A percentile compares a stretch with the other conserved stretches of the same genome.
phyloP scores from a whole-genome alignment of 805 yeast species.

The Nakazawaea holstii region DNA sequence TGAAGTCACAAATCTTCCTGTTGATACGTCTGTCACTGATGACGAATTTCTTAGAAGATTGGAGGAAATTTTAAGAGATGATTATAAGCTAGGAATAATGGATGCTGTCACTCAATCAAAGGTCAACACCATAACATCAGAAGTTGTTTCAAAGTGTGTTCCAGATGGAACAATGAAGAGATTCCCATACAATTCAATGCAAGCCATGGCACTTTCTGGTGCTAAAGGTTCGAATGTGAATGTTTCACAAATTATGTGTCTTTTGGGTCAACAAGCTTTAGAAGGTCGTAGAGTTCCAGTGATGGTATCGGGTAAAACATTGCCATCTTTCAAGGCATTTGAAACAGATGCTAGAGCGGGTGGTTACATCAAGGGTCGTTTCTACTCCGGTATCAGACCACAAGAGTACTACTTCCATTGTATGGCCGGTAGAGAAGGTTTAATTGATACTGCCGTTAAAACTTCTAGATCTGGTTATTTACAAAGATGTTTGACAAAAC shows the following conservation, averaged over 20 bases:
- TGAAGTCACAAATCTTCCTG: slow-evolving; percentile 83
- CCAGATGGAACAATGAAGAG: slow-evolving; percentile 95
- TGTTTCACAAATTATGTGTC: slow-evolving; percentile 98
- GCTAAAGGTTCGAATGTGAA: slow-evolving; percentile 99
- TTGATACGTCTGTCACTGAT: slow-evolving; percentile 40
- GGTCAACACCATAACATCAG: slow-evolving; percentile 89
- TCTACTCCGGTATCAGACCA: slow-evolving; percentile 96
- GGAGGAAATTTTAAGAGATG: slow-evolving; percentile 94
- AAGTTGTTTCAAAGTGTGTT: slow-evolving; percentile 89
- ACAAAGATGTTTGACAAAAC: slow-evolving; percentile 97
- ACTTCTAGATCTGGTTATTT: slow-evolving; percentile 97
- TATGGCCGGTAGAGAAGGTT: slow-evolving; percentile 99
- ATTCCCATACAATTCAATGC: slow-evolving; percentile 96
- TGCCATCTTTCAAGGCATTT: slow-evolving; percentile 93
- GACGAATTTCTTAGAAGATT: slow-evolving; percentile 80
- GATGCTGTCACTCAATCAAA: slow-evolving; percentile 95
- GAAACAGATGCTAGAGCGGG: slow-evolving; percentile 98
- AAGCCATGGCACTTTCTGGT: slow-evolving; percentile 98
- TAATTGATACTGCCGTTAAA: slow-evolving; percentile 98
- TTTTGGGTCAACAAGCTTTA: slow-evolving; percentile 96
- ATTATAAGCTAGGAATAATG: slow-evolving; percentile 81
- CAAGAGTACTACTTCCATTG: slow-evolving; percentile 99
- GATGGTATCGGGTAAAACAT: slow-evolving; percentile 96
- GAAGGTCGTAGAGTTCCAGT: slow-evolving; percentile 99
- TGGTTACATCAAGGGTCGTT: slow-evolving; percentile 94